Conservation (phyloP, 2,329 filamentous ascomycete species). For the Microcyclospora tardicrescens region DNA sequence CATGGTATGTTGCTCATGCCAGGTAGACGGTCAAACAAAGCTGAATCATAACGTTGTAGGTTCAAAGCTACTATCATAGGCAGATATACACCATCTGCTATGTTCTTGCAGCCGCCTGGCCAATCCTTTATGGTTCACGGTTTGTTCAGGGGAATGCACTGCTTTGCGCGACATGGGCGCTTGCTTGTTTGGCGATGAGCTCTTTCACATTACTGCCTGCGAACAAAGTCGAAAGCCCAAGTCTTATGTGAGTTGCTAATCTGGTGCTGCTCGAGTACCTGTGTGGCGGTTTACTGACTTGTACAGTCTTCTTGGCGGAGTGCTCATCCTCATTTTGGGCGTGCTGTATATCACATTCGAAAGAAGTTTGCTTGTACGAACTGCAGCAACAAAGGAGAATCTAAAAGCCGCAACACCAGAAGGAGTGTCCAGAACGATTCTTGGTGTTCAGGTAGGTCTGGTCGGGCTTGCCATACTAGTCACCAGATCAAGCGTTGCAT, state of each 20-base stretch:
- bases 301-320: conserved; percentile 56
- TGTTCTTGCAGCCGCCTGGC: conserved; percentile 65
- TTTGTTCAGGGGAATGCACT: conserved; percentile 57
- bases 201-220: conserved; percentile 80
- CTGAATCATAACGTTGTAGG: conserved; percentile 35
- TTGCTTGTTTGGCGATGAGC: conserved; percentile 74
- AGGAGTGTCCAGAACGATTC: conserved; percentile 43
- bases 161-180: conserved; percentile 57
- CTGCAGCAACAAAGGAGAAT: conserved; percentile 22
- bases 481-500: conserved; percentile 73
- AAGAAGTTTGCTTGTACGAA: conserved; percentile 41
- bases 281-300: neutral
- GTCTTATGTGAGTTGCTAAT: conserved; percentile 50
- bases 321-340: conserved; percentile 64
- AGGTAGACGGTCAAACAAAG: neutral
- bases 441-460: conserved; percentile 65
- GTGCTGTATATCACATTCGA: conserved; percentile 70
- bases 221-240: conserved; percentile 67
- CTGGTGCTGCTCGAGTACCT: neutral
- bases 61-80: conserved; percentile 81
- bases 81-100: conserved; percentile 78
- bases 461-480: conserved; percentile 71
- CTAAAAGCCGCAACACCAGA: conserved; percentile 22
- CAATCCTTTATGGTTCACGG: conserved; percentile 54
- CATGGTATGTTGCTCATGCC: conserved; percentile 35